Percentiles rank a stretch among this genome's conserved stretches.
Conservation (phyloP, 1,284 basidiomycete genomes). For the Ustilago loliicola region DNA sequence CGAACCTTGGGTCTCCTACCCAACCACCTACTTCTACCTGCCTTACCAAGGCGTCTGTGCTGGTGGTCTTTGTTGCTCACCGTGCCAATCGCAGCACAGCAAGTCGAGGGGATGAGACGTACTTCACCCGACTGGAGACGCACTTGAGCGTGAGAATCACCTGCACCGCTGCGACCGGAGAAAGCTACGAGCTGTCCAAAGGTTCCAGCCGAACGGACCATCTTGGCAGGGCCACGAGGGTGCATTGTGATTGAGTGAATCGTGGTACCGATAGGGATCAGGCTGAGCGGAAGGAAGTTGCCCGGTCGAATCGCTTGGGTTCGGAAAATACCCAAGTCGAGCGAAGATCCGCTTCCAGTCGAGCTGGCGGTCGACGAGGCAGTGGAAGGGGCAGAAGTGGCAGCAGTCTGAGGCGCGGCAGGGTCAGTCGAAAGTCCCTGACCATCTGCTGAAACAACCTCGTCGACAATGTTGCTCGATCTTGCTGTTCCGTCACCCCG, state of each 20-base stretch:
- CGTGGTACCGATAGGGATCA: constrained; percentile 91
- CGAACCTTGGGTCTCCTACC: constrained; percentile 88
- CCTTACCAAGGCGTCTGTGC: constrained; percentile 87
- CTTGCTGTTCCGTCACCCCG: constrained; percentile 7
- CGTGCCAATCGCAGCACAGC: constrained; percentile 88
- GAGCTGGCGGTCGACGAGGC: constrained; percentile 48
- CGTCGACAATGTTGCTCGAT: constrained; percentile 22
- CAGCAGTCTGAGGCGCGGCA: constrained; percentile 43
- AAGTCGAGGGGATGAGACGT: constrained; percentile 84
- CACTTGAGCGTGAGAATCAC: constrained; percentile 81
- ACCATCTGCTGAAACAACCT: constrained; percentile 28
- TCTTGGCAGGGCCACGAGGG: constrained; percentile 82
- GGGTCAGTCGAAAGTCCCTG: constrained; percentile 30
- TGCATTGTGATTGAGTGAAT: constrained; percentile 87
- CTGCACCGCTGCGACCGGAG: constrained; percentile 61
- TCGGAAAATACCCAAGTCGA: constrained; percentile 88
- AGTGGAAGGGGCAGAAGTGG: neutral
- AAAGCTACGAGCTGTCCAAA: constrained; percentile 79
- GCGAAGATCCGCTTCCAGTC: constrained; percentile 70
- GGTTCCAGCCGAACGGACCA: constrained; percentile 90
- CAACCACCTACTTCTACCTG: constrained; percentile 89
- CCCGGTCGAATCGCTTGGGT: constrained; percentile 88
- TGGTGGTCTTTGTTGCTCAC: constrained; percentile 95
- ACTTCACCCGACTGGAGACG: constrained; percentile 93
- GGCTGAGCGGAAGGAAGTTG: constrained; percentile 89